Evolutionary conservation across 352 stramenopile genomes (phyloP).

Genomic region (Phytophthora pseudosyringae): DNA sequence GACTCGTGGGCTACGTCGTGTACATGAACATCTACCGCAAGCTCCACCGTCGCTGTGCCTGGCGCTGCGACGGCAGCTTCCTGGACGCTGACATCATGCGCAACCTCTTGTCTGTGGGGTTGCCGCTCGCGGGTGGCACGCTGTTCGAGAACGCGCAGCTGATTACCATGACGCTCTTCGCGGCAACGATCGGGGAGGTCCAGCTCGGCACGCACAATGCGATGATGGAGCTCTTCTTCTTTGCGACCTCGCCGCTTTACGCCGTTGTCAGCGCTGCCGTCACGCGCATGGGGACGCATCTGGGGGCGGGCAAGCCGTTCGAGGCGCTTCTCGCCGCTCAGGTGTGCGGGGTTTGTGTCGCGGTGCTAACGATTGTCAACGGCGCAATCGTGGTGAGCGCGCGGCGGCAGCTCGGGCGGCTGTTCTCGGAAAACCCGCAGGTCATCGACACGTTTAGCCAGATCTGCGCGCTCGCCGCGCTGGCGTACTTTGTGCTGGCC

Average conservation of each 20-base stretch:
- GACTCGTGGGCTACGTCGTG: conserved; percentile 57
- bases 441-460: conserved; percentile 72
- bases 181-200: conserved; percentile 68
- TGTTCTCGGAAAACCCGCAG: conserved; percentile 73
- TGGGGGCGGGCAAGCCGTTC: conserved; percentile 53
- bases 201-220: conserved; percentile 82
- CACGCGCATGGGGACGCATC: conserved; percentile 65
- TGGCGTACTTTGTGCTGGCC: conserved; percentile 74
- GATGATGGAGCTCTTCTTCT: conserved; percentile 90
- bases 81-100: conserved; percentile 49
- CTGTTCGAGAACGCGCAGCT: conserved; percentile 87
- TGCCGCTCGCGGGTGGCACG: conserved; percentile 63
- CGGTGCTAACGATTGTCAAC: conserved; percentile 52
- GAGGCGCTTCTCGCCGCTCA: conserved; percentile 61
- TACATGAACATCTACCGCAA: conserved; percentile 78
- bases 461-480: conserved; percentile 59
- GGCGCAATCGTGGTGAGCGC: conserved; percentile 55
- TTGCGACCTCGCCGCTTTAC: conserved; percentile 80
- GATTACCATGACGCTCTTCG: conserved; percentile 79
- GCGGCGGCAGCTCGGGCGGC: conserved; percentile 49
- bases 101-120: conserved; percentile 54
- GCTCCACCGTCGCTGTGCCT: conserved; percentile 57
- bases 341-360: conserved; percentile 57
- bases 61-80: conserved; percentile 63
- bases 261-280: conserved; percentile 68